Base-by-base conservation (phyloP, 208 protist species). In the Crithidia sp. region DNA sequence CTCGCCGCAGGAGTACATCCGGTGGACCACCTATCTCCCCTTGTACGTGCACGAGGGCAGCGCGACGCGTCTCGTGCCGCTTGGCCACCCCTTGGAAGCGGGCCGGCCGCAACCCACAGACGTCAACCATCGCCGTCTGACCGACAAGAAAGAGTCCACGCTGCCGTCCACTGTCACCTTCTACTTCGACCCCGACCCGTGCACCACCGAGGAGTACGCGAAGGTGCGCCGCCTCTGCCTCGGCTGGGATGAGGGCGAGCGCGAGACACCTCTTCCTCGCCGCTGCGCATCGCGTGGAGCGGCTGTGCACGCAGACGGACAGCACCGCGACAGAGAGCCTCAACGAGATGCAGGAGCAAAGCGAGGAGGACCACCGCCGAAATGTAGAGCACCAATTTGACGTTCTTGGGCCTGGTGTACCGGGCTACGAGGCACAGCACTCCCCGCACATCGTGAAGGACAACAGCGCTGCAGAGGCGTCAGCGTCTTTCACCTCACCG, bases 191-290 rank as follows among this genome's bases (percentile, higher is more conserved):
- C 74, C 74, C 39, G 55, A 79, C 56, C 74, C 74, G 16, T 79
- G 74, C 67, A 74, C 62, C 36, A 12, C 65, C 12, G 62, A 76
- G 6, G 81, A 87, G 47, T 75, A 79, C 52, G 50, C 43, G 12
- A 85, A 66, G 60, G 63, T 89, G 7, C 54, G 70, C 52, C 67
- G 67, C 36, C 47, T 54, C 52, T 87, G 82, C 12, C 64, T 85
- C 19, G 37, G 44, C 43, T 92, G 87, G 84, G 70, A 92, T 55
- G 87, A 89, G 57, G 87, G 87, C 7, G 87, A 88, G 72, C 66
- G 62, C 16, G 58, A 65, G n/a, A 52, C 81, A 83, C 16, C 52
- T 86, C 39, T 66, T 86, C 64, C 28, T 41, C 16, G 5, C 12
- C 7, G 72, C 72, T 2, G 19, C 17, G 54, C 5, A 41, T 14